Evolutionary conservation across 2,329 filamentous ascomycete species (phyloP), one percentile per base, ranked within the genome.

Genomic region (Lachnellula suecica): DNA sequence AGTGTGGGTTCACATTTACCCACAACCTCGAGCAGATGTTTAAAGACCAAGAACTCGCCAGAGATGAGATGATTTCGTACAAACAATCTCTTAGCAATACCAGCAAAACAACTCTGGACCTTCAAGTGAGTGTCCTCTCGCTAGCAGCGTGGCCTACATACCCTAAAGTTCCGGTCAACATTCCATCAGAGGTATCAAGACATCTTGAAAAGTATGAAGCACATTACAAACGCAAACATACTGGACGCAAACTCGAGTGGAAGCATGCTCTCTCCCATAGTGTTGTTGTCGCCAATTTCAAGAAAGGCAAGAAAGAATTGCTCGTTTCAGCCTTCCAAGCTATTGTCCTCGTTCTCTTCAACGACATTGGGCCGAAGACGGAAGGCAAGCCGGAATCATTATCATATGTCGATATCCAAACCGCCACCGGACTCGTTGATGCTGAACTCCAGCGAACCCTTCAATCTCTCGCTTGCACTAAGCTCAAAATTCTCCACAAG

Each of bases 21-120:
- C 92, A 96, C 67, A 99, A 99, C 65, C 78, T 99, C 0, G 95
- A 99, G 71, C 90, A 93, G 57, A 99, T 99, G 94, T 99, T 99
- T 77, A 96, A 96, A 70, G 94, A 99, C 66, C 91, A 97, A 70
- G 92, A 97, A 67, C 79, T 97, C 19, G 89, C 89, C 11, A 88
- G 88, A 55, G 94, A 97, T 63, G 93, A 97, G 68, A 96, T 97
- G 87, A 73, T 80, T n/a, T 83, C 88, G 0, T 99, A 96, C 74
- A 94, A 88, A 69, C 79, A 71, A 70, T 91, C 71, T 7, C 56
- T 67, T 4, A 73, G 81, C 43, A 78, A 82, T 56, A 79, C 81
- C 27, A 61, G 62, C 35, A 82, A 78, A 52, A 70, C 77, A 5
- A 68, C 73, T 1, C 69, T 96, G 38, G 89, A 94, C 67, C 77